Evolutionary conservation across 345 rosid genomes (phyloP).

Genomic region (Trapa bicornis): DNA sequence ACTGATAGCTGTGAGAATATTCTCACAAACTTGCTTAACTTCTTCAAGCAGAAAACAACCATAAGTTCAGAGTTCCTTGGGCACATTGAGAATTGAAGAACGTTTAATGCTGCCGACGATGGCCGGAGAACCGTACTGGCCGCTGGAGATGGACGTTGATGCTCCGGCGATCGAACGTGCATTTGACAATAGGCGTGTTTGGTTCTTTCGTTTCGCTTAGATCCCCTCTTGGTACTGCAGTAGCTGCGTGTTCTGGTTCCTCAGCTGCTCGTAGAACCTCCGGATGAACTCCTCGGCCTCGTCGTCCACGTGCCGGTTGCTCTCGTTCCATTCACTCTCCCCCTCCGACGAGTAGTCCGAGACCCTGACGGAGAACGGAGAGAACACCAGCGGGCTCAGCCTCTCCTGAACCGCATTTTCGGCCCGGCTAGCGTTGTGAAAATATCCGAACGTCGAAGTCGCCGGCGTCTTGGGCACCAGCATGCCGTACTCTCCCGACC

Average conservation of each 20-base stretch:
- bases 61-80: neutral
- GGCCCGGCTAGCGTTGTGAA: neutral
- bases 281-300: constrained; percentile 51
- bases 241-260: constrained; percentile 35
- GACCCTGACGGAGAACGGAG: constrained; percentile 31
- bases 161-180: too few species aligned
- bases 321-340: constrained; percentile 16
- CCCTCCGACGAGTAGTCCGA: constrained; percentile 36
- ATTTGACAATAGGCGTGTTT: neutral
- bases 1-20: neutral
- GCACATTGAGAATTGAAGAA: neutral
- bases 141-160: neutral
- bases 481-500: neutral
- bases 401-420: constrained; percentile 8
- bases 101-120: neutral
- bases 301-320: constrained; percentile 21
- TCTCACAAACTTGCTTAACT: neutral
- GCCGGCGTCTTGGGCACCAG: constrained; percentile 38
- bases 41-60: neutral
- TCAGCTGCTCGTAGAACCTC: constrained; percentile 40
- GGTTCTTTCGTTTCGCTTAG: neutral
- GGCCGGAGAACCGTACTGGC: neutral
- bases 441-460: constrained; percentile 13
- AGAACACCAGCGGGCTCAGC: constrained; percentile 17
- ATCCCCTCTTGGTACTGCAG: constrained; percentile 18